Evolutionary conservation across 192 early-diverging fungal species (phyloP), one percentile per base, ranked within the genome.

Genomic region (Backusella psychrophila): DNA sequence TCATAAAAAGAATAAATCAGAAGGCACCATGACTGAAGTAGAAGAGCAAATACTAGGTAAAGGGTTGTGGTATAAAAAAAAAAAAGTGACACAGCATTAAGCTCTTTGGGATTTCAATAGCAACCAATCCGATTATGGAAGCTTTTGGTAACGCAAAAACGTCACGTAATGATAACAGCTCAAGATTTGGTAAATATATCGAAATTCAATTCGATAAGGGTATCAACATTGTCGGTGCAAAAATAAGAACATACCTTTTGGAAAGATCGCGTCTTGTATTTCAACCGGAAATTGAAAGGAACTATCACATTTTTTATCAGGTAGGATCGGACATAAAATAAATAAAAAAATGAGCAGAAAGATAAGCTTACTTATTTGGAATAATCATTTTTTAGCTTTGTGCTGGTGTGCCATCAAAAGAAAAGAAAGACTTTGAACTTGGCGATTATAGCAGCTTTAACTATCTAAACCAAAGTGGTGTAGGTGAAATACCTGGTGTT

Each of bases 291-390:
- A 90, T 88, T 0, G 97, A 99, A 83, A 90, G 97, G 78, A 98
- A 98, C 89, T 99, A 99, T 87, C 98, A 99, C 87, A 95, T 99
- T 79, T 99, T 99, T 83, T 99, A 99, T 86, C 98, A 99, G 72
- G 84, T 82, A 80, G 53, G 41, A 23, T 36, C 56, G 56, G 56
- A 63, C 56, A 63, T 63, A 63, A 63, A 63, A 53, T 21, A 6
- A 6, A 21, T 6, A 7, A 26, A n/a, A 63, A 26, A 6, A 38
- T 19, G 15, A 34, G 9, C 42, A 38, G 42, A 31, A 52, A 49
- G 29, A 39, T 31, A 11, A 41, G 31, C 15, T 17, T 53, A 39
- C 46, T 33, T 23, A 26, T 34, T 39, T 44, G 63, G 4, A 7
- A 66, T 17, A 44, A 17, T 44, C 19, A 12, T 29, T 63, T 63